Percentiles rank a stretch among this genome's conserved stretches.
These are phyloP conservation scores for Anthracocystis walkeri DNA, from an alignment of 1,284 basidiomycete species.

Conservation along the genomic window DNA sequence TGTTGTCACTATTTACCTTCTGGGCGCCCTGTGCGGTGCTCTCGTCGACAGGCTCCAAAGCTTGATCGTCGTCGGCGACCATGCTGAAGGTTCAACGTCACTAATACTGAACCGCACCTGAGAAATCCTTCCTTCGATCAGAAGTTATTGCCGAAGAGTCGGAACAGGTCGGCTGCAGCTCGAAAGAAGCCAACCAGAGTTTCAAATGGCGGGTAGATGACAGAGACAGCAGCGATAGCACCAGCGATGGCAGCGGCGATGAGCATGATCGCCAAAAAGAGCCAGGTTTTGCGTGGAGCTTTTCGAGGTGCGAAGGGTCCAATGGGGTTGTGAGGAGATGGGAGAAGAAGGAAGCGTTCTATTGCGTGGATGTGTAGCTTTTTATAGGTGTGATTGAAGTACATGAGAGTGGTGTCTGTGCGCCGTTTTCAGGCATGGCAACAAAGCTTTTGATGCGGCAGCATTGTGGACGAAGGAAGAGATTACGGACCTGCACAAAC, in stretches of 20 bases:
- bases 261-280: too few species aligned
- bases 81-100: not conserved
- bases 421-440: not conserved
- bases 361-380: not conserved
- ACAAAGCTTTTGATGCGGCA: not conserved
- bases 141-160: not conserved
- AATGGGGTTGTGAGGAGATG: not conserved
- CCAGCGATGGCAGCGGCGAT: too few species aligned
- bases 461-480: not conserved
- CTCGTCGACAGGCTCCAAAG: not conserved
- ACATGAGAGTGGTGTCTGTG: conserved; percentile 18
- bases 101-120: too few species aligned
- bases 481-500: not conserved
- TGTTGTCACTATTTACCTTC: not conserved
- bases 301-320: too few species aligned
- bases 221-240: too few species aligned
- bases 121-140: too few species aligned
- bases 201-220: not conserved
- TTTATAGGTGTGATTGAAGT: conserved; percentile 3
- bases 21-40: not conserved
- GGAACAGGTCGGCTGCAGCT: not conserved
- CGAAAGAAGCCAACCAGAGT: not conserved
- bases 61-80: not conserved
- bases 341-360: not conserved
- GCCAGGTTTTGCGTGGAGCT: too few species aligned